Conservation (phyloP, 768 basidiomycete species). For the Leccinum arenicola region DNA sequence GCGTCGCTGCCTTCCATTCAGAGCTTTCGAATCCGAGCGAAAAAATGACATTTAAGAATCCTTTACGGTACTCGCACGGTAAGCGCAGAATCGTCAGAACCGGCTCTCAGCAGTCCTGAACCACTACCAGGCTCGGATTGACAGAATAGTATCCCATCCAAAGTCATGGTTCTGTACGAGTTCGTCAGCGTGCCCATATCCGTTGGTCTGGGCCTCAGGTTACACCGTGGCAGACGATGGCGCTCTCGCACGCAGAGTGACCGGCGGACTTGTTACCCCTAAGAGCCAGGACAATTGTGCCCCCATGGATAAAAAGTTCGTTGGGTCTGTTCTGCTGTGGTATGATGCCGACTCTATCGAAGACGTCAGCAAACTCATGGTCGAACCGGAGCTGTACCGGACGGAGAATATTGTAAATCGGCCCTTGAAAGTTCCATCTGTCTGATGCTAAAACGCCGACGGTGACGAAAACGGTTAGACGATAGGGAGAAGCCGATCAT, state of each 20-base stretch:
- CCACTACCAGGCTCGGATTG: no score
- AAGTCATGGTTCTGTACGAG: neutral
- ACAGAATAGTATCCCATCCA: neutral
- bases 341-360: constrained; percentile 52
- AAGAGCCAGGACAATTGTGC: constrained; percentile 46
- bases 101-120: no score
- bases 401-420: constrained; percentile 39
- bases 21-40: no score
- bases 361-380: constrained; percentile 32
- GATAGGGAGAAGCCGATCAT: constrained; percentile 50
- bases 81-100: no score
- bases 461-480: constrained; percentile 36
- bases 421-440: neutral
- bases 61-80: no score
- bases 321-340: constrained; percentile 55
- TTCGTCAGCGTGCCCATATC: neutral
- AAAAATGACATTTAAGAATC: no score
- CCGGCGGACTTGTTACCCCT: constrained; percentile 55
- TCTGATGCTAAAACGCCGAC: neutral
- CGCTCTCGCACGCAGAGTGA: constrained; percentile 35
- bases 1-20: no score
- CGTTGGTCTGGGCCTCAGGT: constrained; percentile 64
- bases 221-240: constrained; percentile 39
- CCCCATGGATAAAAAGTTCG: constrained; percentile 44
- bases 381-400: constrained; percentile 44